These are phyloP conservation scores for Mrakia gelida DNA, from an alignment of 768 basidiomycete genomes.

Conservation along the genomic window DNA sequence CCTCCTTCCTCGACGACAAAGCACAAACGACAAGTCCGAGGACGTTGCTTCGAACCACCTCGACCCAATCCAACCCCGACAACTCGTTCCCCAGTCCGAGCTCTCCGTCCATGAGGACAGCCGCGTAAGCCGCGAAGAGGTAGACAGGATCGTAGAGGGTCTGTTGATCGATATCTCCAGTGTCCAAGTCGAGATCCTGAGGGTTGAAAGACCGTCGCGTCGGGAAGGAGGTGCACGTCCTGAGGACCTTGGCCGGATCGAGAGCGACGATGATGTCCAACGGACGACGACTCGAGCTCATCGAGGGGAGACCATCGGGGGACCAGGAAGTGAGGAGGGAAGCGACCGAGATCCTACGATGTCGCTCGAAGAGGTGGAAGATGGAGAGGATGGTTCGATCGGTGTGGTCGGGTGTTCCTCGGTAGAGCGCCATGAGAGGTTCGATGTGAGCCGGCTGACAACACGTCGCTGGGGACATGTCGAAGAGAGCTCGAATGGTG, in stretches of 20 bases:
- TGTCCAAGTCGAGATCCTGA: conserved; percentile 17
- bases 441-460: conserved; percentile 80
- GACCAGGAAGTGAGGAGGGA: conserved; percentile 67
- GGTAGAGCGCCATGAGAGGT: conserved; percentile 68
- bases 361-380: conserved; percentile 70
- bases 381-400: conserved; percentile 69
- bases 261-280: conserved; percentile 67
- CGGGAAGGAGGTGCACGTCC: conserved; percentile 69
- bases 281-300: conserved; percentile 41
- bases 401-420: conserved; percentile 61
- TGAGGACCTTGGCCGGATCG: conserved; percentile 63
- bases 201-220: conserved; percentile 53
- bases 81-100: conserved; percentile 40
- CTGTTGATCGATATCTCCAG: conserved; percentile 42
- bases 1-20: conserved; percentile 61
- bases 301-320: conserved; percentile 39
- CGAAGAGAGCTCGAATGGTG: conserved; percentile 65
- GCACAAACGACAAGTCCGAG: conserved; percentile 67
- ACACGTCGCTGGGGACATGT: conserved; percentile 70
- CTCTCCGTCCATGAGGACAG: conserved; percentile 55
- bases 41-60: conserved; percentile 74
- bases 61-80: conserved; percentile 73
- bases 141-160: conserved; percentile 77
- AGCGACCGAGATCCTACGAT: conserved; percentile 62
- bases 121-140: conserved; percentile 61